Base-by-base conservation (phyloP, 345 rosid species). In the Salix suchowensis region DNA sequence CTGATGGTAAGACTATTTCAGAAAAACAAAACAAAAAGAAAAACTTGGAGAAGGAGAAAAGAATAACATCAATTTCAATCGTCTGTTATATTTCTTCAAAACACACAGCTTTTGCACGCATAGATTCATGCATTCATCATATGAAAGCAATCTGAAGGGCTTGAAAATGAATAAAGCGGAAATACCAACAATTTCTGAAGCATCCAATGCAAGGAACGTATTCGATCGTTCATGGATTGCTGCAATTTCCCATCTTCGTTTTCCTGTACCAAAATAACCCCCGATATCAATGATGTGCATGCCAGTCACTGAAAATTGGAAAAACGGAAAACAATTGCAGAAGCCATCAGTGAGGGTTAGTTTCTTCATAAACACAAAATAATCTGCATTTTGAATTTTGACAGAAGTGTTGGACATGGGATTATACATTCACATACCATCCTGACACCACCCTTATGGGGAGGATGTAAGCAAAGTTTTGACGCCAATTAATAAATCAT, bases 101-200 rank as follows among this genome's bases (percentile, higher is more conserved):
- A 69, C 76, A 85, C 85, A 80, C 78, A 77, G 82, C 77, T 69
- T 34, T 79, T 72, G 80, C 84, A 75, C 74, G 74, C 84, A 73
- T 67, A 75, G 60, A 73, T 70, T 68, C 61, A 55, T 42, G 78
- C 54, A 71, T 75, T 61, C 76, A 71, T 61, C 76, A 71, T 23
- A 68, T 72, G 68, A 70, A 62, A 64, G 83, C 78, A 76, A 76
- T 61, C 80, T 24, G 65, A 77, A 76, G 11, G 52, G 75, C 78
- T 67, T 55, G 65, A 81, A 76, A 83, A 79, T 39, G 81, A 76
- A 76, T 50, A 80, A 75, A 81, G 58, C 65, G 72, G 74, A 62
- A 68, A 77, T 30, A 65, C 66, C 68, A 75, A 48, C 78, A 81
- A 65, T 70, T 72, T 68, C 71, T 72, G 76, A 60, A 76, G 78